Base-by-base conservation (phyloP, 345 rosid genomes). In the Diplotaxis tenuifolia region DNA sequence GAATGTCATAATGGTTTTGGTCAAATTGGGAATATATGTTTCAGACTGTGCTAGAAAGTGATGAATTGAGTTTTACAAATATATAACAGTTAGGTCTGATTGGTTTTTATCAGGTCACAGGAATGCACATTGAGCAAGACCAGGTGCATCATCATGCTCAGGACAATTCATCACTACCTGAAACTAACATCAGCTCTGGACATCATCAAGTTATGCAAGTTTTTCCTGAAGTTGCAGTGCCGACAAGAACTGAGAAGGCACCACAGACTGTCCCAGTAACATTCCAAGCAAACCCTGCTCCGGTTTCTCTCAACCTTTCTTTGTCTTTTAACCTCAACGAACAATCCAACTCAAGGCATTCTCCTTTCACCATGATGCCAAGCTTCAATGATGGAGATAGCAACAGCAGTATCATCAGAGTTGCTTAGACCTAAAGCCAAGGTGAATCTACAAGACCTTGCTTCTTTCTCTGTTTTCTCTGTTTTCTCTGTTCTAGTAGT, bases 261-360 rank as follows among this genome's bases (percentile, higher is more conserved):
- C 69, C 50, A 42, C 67, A 40, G 64, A 27, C 36, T 0, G 64
- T 20, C 36, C 81, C 82, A 62, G 55, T 76, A 70, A 76, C 62
- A 19, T 70, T 70, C 67, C 75, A 68, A 75, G 62, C 65, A 10
- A 77, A 71, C 8, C 82, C 86, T 9, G 72, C 85, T 15, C 70
- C 86, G 2, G 57, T 91, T 65, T 86, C 98, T 9, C 96, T 88
- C 28, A 78, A 83, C 75, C 86, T 89, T 49, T 89, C 91, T 10
- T 69, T 84, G 57, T 70, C 77, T 31, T 79, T 85, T 1, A 82
- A 82, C 64, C 82, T 80, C 68, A 83, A 78, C 57, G 88, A 86
- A 36, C 66, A 85, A 14, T 67, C 86, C 0, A 85, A 53, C 67
- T 52, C 21, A 54, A 71, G 68, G 47, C 67, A 12, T 12, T 25